These are phyloP conservation scores for Pachyrhizus erosus DNA, from an alignment of 306 rosid species.

Conservation along the genomic window DNA sequence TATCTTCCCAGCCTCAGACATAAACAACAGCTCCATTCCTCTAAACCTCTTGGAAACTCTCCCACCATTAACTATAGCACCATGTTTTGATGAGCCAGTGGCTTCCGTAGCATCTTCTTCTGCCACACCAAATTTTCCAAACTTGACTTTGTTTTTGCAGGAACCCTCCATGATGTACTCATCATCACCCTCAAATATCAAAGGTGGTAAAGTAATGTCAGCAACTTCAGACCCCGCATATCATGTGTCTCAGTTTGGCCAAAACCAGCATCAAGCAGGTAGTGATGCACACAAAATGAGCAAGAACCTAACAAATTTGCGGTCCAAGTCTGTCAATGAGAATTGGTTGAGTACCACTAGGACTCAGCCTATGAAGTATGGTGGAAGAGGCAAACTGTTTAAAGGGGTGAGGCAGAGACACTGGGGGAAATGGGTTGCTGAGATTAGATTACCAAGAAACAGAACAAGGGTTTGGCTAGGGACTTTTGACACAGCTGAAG, in stretches of 20 bases:
- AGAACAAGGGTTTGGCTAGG: constrained; percentile 94
- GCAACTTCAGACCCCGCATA: constrained; percentile 44
- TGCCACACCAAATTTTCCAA: constrained; percentile 52
- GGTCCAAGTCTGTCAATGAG: constrained; percentile 56
- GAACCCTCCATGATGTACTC: constrained; percentile 53
- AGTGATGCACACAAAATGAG: constrained; percentile 52
- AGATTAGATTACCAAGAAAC: constrained; percentile 88
- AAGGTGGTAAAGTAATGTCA: constrained; percentile 40
- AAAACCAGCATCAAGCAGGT: constrained; percentile 42
- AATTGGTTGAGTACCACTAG: constrained; percentile 69
- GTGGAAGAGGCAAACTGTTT: constrained; percentile 65
- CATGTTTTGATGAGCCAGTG: constrained; percentile 43
- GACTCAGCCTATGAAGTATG: constrained; percentile 74
- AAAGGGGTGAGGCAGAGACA: constrained; percentile 97
- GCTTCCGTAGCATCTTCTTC: constrained; percentile 52
- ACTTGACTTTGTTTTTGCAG: constrained; percentile 69
- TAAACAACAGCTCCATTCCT: constrained; percentile 53
- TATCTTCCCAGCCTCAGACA: constrained; percentile 30
- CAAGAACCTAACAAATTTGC: constrained; percentile 37
- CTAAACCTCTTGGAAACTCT: constrained; percentile 74
- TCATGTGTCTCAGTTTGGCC: constrained; percentile 44
- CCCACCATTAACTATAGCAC: constrained; percentile 50
- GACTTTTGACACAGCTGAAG: constrained; percentile 88
- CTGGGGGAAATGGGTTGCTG: constrained; percentile 99
- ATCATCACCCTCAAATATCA: constrained; percentile 34